phyloP scores from a whole-genome alignment of 2,329 filamentous ascomycete species.

The Claviceps monticola region DNA sequence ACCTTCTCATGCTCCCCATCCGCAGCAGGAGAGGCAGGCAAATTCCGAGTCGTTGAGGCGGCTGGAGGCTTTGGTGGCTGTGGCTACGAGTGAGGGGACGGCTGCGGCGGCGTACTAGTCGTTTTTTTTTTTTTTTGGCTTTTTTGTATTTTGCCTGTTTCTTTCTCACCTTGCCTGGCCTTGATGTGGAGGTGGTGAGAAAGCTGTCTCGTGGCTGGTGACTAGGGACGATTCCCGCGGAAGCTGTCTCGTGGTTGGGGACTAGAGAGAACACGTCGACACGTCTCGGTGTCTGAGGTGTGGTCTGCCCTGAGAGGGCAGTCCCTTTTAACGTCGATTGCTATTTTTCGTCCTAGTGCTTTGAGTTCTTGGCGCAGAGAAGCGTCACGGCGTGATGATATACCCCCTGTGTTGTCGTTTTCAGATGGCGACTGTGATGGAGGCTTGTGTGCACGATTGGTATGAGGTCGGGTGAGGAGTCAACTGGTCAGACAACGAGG shows the following conservation, averaged over 20 bases:
- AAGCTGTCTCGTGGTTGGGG: too few species aligned
- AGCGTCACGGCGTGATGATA: conserved; percentile 12
- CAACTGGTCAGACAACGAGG: too few species aligned
- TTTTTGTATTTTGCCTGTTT: neutral
- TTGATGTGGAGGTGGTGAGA: too few species aligned
- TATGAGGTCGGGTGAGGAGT: neutral
- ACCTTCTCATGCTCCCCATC: conserved; percentile 4
- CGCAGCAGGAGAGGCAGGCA: conserved; percentile 15
- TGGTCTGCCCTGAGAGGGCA: neutral
- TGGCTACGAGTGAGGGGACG: conserved; percentile 29
- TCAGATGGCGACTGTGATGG: conserved; percentile 8
- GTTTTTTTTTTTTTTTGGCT: too few species aligned
- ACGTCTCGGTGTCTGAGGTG: too few species aligned
- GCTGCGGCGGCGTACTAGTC: conserved; percentile 26
- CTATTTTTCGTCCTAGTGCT: neutral
- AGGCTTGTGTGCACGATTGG: neutral
- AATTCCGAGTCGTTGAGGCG: conserved; percentile 22
- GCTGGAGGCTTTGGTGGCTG: conserved; percentile 29
- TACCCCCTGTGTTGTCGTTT: conserved; percentile 10
- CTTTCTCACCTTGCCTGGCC: neutral
- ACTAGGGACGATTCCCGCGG: too few species aligned
- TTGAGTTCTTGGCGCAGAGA: neutral
- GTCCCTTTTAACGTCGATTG: neutral
- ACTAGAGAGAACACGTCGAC: too few species aligned
- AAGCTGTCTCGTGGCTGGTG: too few species aligned